These are phyloP conservation scores for Didymella exigua DNA, from an alignment of 2,329 filamentous ascomycete species.

Conservation along the genomic window DNA sequence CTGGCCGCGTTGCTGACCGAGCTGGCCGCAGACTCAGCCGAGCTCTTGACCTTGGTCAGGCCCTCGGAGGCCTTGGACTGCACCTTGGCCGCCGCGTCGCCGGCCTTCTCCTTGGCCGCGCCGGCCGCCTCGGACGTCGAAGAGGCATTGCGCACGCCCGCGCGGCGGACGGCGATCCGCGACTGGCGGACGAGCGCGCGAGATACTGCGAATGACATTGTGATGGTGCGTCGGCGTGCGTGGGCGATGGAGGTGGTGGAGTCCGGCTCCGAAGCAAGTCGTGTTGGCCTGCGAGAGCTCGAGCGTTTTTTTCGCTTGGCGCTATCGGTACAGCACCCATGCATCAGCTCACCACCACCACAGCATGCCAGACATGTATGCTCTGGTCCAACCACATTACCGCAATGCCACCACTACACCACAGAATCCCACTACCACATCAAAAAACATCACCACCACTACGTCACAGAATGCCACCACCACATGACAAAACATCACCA, in stretches of 20 bases:
- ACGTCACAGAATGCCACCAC: no score
- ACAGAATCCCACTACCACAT: no score
- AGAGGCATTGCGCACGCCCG: slow-evolving; percentile 57
- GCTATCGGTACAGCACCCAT: background rate
- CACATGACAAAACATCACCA: no score
- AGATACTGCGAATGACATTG: slow-evolving; percentile 56
- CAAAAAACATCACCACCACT: no score
- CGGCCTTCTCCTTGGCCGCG: slow-evolving; percentile 54
- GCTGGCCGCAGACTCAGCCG: slow-evolving; percentile 77
- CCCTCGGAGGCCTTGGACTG: slow-evolving; percentile 77
- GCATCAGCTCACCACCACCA: background rate
- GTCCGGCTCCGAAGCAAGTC: slow-evolving; percentile 1
- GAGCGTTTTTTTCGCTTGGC: slow-evolving; percentile 18
- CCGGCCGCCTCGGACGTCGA: slow-evolving; percentile 55
- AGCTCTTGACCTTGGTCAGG: slow-evolving; percentile 78
- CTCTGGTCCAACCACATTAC: no score
- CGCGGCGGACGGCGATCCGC: slow-evolving; percentile 50
- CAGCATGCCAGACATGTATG: no score
- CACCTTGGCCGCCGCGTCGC: slow-evolving; percentile 64
- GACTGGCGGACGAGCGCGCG: slow-evolving; percentile 54
- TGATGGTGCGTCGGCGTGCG: slow-evolving; percentile 28
- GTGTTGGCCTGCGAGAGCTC: slow-evolving; percentile 8
- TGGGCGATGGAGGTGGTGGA: slow-evolving; percentile 15
- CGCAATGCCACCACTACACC: no score
- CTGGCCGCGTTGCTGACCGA: slow-evolving; percentile 67